These are phyloP conservation scores for Aegle marmelos DNA, from an alignment of 345 rosid genomes.

Conservation along the genomic window DNA sequence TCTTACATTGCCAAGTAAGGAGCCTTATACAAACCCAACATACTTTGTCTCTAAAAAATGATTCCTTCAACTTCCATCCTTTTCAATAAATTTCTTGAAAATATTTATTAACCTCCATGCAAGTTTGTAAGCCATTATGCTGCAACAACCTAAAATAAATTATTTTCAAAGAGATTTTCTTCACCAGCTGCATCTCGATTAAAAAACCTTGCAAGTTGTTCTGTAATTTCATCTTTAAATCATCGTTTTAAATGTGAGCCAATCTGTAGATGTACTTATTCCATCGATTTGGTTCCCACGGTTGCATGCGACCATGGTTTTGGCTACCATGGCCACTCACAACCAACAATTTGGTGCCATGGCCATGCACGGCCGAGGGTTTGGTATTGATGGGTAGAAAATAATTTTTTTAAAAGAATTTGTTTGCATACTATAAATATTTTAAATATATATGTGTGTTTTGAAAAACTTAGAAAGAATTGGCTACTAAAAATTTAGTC, in stretches of 20 bases:
- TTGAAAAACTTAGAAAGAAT: too few species aligned
- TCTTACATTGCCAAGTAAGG: conserved; percentile 11
- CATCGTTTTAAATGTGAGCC: not conserved
- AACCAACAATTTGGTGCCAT: too few species aligned
- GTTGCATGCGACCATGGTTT: too few species aligned
- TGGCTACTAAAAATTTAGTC: too few species aligned
- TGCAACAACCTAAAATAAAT: conserved; percentile 23
- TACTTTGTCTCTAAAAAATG: conserved; percentile 4
- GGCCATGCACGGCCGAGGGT: too few species aligned
- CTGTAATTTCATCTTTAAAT: conserved; percentile 14
- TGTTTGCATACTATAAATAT: too few species aligned
- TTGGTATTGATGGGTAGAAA: too few species aligned
- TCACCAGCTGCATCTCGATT: not conserved
- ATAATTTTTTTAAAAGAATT: too few species aligned
- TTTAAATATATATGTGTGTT: too few species aligned
- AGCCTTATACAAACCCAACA: conserved; percentile 21
- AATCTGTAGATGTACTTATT: too few species aligned
- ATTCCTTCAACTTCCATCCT: conserved; percentile 17
- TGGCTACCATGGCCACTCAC: too few species aligned
- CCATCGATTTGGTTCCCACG: too few species aligned
- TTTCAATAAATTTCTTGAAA: conserved; percentile 11
- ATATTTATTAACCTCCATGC: conserved; percentile 9
- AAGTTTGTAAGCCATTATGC: conserved; percentile 8
- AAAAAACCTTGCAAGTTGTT: not conserved
- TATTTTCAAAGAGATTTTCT: conserved; percentile 8